phyloP scores from a whole-genome alignment of 345 rosid species.

The Geranium brycei region DNA sequence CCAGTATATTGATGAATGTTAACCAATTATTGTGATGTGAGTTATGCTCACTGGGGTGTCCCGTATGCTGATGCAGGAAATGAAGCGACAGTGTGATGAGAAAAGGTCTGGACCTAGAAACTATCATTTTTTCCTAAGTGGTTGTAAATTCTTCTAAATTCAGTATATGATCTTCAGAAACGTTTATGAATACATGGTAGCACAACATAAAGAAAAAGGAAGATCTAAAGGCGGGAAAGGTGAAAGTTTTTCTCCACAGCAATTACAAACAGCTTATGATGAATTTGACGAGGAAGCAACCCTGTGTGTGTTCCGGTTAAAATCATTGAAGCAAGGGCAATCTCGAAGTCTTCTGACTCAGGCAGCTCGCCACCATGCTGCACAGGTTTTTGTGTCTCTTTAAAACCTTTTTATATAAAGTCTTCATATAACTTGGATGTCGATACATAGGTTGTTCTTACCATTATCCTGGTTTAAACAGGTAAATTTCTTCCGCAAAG shows the following conservation, averaged over 20 bases:
- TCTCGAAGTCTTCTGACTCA: slow-evolving; percentile 89
- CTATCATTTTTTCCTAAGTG: slow-evolving; percentile 1
- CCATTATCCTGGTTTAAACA: slow-evolving; percentile 21
- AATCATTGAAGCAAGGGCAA: slow-evolving; percentile 90
- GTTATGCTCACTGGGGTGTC: slow-evolving; percentile 11
- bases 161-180: slow-evolving; percentile 36
- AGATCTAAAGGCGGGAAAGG: slow-evolving; percentile 62
- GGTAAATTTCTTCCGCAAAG: slow-evolving; percentile 76
- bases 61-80: slow-evolving; percentile 51
- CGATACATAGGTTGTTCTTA: slow-evolving; percentile 2
- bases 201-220: slow-evolving; percentile 75
- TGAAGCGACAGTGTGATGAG: slow-evolving; percentile 94
- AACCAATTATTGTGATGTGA: neutral
- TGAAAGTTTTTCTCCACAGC: slow-evolving; percentile 36
- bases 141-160: slow-evolving; percentile 13
- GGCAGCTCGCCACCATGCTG: slow-evolving; percentile 90
- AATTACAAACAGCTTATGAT: slow-evolving; percentile 57
- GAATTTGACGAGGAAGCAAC: slow-evolving; percentile 80
- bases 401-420: neutral
- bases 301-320: slow-evolving; percentile 68
- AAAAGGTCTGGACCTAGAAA: slow-evolving; percentile 47
- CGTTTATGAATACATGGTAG: slow-evolving; percentile 58
- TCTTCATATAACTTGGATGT: neutral
- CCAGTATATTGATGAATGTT: too few species aligned
- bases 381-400: slow-evolving; percentile 48